Percentiles rank a stretch among this genome's conserved stretches.
Conservation (phyloP, 768 basidiomycete species). For the Collybia sp. region DNA sequence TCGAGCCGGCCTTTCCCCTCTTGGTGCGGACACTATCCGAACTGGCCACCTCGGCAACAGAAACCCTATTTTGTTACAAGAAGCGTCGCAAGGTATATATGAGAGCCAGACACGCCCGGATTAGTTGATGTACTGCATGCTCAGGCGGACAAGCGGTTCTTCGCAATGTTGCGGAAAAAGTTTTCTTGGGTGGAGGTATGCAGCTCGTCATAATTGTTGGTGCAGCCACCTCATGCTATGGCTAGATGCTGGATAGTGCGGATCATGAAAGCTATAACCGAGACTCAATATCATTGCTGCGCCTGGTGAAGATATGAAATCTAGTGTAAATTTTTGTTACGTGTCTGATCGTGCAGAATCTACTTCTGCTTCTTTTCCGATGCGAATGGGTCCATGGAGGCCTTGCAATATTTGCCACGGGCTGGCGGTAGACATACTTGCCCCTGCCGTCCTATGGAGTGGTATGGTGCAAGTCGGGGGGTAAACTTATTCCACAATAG, state of each 20-base stretch:
- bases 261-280: conserved; percentile 48
- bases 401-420: not conserved
- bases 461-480: conserved; percentile 5
- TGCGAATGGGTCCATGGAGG: no score
- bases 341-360: no score
- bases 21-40: conserved; percentile 75
- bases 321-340: no score
- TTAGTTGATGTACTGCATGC: not conserved
- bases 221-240: not conserved
- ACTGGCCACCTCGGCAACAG: conserved; percentile 50
- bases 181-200: conserved; percentile 70
- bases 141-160: conserved; percentile 88
- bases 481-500: conserved; percentile 11
- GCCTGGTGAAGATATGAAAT: conserved; percentile 28
- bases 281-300: conserved; percentile 66
- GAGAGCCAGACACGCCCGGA: not conserved
- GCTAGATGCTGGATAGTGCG: conserved; percentile 62
- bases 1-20: conserved; percentile 88
- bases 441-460: not conserved
- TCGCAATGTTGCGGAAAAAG: conserved; percentile 68
- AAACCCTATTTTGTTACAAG: conserved; percentile 90
- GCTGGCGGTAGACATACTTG: no score
- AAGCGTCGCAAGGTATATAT: conserved; percentile 77
- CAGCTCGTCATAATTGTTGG: not conserved
- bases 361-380: no score